Conservation (phyloP, 2,329 filamentous ascomycete species). For the Dothistroma septosporum region DNA sequence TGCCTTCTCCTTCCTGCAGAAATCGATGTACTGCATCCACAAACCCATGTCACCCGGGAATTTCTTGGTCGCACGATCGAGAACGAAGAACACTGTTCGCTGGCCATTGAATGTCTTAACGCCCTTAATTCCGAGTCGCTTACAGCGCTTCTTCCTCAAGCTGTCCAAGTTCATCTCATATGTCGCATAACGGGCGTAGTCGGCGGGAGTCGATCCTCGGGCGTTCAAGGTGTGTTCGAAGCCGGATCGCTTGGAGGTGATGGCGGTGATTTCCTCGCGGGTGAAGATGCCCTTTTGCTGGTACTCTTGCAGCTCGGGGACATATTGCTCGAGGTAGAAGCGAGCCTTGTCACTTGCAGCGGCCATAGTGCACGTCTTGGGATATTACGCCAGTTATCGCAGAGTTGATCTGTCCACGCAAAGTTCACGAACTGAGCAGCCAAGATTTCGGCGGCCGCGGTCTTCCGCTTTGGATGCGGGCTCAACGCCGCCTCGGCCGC, state of each 20-base stretch:
- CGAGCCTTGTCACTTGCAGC: slow-evolving; percentile 88
- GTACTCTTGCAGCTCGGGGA: slow-evolving; percentile 88
- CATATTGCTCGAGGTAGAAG: slow-evolving; percentile 87
- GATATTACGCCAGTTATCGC: not conserved
- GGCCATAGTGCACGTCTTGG: slow-evolving; percentile 55
- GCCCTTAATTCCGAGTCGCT: slow-evolving; percentile 71
- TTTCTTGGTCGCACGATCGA: slow-evolving; percentile 78
- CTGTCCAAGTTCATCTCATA: slow-evolving; percentile 66
- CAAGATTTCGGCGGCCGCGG: not conserved
- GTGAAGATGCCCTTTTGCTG: slow-evolving; percentile 88
- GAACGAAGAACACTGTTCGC: slow-evolving; percentile 79
- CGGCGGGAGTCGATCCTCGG: slow-evolving; percentile 67
- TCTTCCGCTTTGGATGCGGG: not conserved
- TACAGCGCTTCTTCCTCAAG: slow-evolving; percentile 76
- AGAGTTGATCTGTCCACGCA: not conserved
- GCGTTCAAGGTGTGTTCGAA: slow-evolving; percentile 89
- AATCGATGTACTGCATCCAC: slow-evolving; percentile 89
- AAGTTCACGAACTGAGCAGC: not conserved
- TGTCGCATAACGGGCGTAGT: slow-evolving; percentile 80
- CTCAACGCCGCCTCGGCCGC: not conserved
- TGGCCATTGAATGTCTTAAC: slow-evolving; percentile 66
- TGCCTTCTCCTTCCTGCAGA: slow-evolving; percentile 63
- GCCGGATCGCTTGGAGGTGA: slow-evolving; percentile 85
- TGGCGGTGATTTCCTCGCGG: slow-evolving; percentile 82
- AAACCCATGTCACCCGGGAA: slow-evolving; percentile 76